Base-by-base conservation (phyloP, 2,329 filamentous ascomycete genomes). In the Trichoderma cornu-damae region DNA sequence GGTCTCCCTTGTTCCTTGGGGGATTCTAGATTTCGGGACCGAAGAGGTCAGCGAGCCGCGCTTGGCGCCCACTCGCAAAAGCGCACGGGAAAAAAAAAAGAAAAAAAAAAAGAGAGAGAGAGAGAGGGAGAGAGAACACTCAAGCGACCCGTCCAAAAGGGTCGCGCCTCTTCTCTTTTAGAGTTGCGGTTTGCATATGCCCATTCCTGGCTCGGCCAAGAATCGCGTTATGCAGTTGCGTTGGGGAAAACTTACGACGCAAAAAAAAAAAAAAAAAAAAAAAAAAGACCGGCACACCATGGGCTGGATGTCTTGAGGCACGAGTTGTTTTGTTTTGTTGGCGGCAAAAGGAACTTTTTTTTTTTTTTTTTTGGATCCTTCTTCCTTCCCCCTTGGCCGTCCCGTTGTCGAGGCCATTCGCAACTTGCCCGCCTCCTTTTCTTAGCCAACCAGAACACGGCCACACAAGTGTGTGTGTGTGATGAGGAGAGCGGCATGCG, bases 121-220 rank as follows among this genome's bases (percentile, higher is more conserved):
- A 18, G 4, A 37, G 11, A 18, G 12, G 2, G 8, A 28, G 6
- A 12, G 14, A 20, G 18, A 35, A 35, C n/a, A 44, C 6, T 26
- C 38, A 28, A 46, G 40, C 40, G 40, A 54, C 40, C 37, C 26
- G 40, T 54, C 51, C 30, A 30, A 46, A 54, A 54, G 51, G n/a
- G 40, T 37, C 51, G 37, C 40, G 40, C 40, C 51, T 54, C 51
- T 16, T 37, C n/a, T 30, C 32, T 22, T 37, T 46, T 54, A 54
- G 38, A 46, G 51, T 46, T 46, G 30, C 30, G 30, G 32, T 28
- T 37, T 46, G 51, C 40, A 54, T 54, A 37, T 54, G 30, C 40
- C 30, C 4, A 44, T 46, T n/a, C 40, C 51, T 37, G n/a, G 48
- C 20, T 35, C 38, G 40, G 42, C 14, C n/a, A 20, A 18, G 24